A percentile compares a stretch with the other conserved stretches of the same genome.
Evolutionary conservation across 2,329 filamentous ascomycete species (phyloP).

Genomic region (Cercospora brassicicola): DNA sequence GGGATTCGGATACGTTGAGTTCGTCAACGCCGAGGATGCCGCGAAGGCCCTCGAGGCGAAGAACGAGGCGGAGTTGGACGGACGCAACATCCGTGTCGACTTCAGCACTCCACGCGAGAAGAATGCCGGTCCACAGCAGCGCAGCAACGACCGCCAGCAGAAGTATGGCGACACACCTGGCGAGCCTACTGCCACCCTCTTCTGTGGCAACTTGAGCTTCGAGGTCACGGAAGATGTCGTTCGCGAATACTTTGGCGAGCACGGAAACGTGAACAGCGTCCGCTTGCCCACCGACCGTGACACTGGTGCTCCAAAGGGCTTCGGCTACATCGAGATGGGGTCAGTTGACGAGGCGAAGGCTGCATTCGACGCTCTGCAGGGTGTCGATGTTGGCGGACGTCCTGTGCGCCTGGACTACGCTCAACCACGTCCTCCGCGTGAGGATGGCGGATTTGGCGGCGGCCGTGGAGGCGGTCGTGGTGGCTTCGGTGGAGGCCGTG

Average conservation of each 20-base stretch:
- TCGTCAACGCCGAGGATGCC: conserved; percentile 65
- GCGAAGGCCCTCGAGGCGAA: conserved; percentile 72
- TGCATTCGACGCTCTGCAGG: conserved; percentile 70
- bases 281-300: conserved; percentile 88
- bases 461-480: conserved; percentile 41
- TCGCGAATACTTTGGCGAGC: conserved; percentile 69
- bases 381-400: conserved; percentile 70
- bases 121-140: conserved; percentile 45
- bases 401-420: conserved; percentile 81
- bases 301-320: conserved; percentile 81
- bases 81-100: conserved; percentile 74
- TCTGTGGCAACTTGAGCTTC: conserved; percentile 88
- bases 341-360: conserved; percentile 79
- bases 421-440: conserved; percentile 58
- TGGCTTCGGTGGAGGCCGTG: conserved; percentile 44
- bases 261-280: conserved; percentile 71
- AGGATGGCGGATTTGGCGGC: conserved; percentile 44
- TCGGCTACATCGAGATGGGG: conserved; percentile 83
- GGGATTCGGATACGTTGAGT: conserved; percentile 92
- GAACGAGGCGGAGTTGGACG: conserved; percentile 72
- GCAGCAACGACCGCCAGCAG: conserved; percentile 58
- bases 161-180: conserved; percentile 76
- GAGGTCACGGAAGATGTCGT: conserved; percentile 75
- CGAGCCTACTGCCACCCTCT: conserved; percentile 81
- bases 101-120: conserved; percentile 68